Conservation (phyloP, 148 eudicot species). For the Pouteria glomerata region DNA sequence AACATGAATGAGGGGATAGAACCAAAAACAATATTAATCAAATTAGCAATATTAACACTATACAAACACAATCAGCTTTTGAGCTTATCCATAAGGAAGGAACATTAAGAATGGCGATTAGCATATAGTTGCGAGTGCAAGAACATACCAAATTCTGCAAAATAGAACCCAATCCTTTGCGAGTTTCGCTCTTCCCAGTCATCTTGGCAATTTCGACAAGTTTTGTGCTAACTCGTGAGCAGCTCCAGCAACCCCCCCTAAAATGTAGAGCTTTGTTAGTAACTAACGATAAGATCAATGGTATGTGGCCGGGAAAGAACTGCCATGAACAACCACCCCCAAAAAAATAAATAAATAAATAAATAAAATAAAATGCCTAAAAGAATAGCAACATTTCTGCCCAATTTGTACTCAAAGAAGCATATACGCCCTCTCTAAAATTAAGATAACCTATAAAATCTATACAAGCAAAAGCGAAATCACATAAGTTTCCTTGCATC, state of each 20-base stretch:
- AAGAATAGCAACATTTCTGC: too few relatives aligned
- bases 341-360: too few relatives aligned
- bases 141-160: conserved; percentile 20
- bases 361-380: too few relatives aligned
- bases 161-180: conserved; percentile 8
- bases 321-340: too few relatives aligned
- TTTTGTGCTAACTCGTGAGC: background rate
- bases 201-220: conserved; percentile 15
- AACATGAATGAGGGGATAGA: too few relatives aligned
- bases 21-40: background rate
- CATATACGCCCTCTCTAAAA: too few relatives aligned
- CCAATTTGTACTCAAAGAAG: too few relatives aligned
- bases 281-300: background rate
- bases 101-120: background rate
- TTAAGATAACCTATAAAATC: too few relatives aligned
- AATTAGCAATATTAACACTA: background rate
- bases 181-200: conserved; percentile 8
- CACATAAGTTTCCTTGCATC: too few relatives aligned
- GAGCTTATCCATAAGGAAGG: background rate
- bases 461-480: too few relatives aligned
- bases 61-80: background rate
- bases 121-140: background rate
- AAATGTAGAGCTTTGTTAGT: background rate
- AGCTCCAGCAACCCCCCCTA: conserved; percentile 3
- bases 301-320: too few relatives aligned